Conservation (phyloP, 2,329 filamentous ascomycete genomes). For the Achaetomium macrosporum region DNA sequence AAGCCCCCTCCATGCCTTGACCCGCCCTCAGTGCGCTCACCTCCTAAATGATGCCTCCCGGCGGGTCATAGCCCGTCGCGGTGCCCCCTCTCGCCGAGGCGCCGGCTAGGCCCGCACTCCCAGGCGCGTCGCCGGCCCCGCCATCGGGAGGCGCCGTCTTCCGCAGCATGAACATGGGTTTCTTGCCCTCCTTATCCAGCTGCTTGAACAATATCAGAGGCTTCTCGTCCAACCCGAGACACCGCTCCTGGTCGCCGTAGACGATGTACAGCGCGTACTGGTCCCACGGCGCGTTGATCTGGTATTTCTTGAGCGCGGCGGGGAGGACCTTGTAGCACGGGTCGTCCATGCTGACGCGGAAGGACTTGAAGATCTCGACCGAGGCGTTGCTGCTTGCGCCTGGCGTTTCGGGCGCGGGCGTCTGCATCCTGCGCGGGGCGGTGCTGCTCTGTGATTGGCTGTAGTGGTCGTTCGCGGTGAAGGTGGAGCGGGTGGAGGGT, state of each 20-base stretch:
- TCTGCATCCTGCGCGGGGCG: conserved; percentile 54
- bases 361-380: conserved; percentile 98
- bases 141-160: conserved; percentile 44
- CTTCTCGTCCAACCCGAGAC: conserved; percentile 84
- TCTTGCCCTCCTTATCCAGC: conserved; percentile 91
- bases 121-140: conserved; percentile 39
- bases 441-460: conserved; percentile 33
- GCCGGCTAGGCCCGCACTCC: conserved; percentile 45
- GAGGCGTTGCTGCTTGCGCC: conserved; percentile 47
- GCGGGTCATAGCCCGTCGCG: conserved; percentile 49
- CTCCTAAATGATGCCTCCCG: conserved; percentile 52
- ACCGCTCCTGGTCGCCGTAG: conserved; percentile 96
- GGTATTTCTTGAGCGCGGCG: conserved; percentile 93
- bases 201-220: conserved; percentile 96
- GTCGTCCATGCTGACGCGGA: conserved; percentile 96
- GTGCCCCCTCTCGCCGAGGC: conserved; percentile 37
- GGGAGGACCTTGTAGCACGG: conserved; percentile 96
- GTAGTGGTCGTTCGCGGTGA: conserved; percentile 40
- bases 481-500: conserved; percentile 50
- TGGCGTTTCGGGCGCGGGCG: conserved; percentile 57
- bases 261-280: conserved; percentile 98
- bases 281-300: conserved; percentile 96
- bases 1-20: background rate
- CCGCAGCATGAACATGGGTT: conserved; percentile 98
- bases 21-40: background rate